Evolutionary conservation across 1,284 basidiomycete genomes (phyloP).

Genomic region (Mycena citricolor): DNA sequence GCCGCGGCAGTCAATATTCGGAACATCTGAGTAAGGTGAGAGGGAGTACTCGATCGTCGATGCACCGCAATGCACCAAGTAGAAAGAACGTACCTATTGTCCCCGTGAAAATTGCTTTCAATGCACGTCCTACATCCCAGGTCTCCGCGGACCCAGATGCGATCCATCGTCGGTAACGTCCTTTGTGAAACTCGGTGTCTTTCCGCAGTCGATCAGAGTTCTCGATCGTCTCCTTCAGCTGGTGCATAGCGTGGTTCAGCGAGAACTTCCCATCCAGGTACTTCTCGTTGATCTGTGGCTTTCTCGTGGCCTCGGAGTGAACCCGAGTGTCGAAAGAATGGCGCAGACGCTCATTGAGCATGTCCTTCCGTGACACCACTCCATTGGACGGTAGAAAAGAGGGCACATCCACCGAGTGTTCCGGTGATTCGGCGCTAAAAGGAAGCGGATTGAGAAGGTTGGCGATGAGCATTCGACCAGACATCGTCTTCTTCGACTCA

Average conservation of each 20-base stretch:
- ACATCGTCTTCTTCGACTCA: not conserved
- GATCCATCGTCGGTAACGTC: constrained; percentile 5
- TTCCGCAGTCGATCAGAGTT: constrained; percentile 7
- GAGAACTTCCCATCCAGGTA: constrained; percentile 9
- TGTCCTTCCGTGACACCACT: not conserved
- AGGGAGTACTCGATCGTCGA: too few species aligned
- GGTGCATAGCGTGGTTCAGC: constrained; percentile 8
- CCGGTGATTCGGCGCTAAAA: too few species aligned
- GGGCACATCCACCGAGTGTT: too few species aligned
- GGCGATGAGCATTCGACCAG: not conserved
- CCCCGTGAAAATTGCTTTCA: too few species aligned
- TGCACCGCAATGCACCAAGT: too few species aligned
- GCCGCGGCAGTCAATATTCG: too few species aligned
- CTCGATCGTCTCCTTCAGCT: constrained; percentile 6
- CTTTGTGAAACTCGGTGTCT: constrained; percentile 5
- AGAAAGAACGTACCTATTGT: too few species aligned
- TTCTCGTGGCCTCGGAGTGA: not conserved
- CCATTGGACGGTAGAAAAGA: too few species aligned
- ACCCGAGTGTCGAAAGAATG: constrained; percentile 2
- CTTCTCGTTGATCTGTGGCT: not conserved
- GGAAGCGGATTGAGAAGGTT: constrained; percentile 1
- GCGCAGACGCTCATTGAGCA: constrained; percentile 1
- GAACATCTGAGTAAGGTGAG: too few species aligned
- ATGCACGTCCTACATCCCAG: too few species aligned
- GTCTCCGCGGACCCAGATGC: too few species aligned